These are phyloP conservation scores for Yarrowia porcina DNA, from an alignment of 805 yeast genomes.

Conservation along the genomic window DNA sequence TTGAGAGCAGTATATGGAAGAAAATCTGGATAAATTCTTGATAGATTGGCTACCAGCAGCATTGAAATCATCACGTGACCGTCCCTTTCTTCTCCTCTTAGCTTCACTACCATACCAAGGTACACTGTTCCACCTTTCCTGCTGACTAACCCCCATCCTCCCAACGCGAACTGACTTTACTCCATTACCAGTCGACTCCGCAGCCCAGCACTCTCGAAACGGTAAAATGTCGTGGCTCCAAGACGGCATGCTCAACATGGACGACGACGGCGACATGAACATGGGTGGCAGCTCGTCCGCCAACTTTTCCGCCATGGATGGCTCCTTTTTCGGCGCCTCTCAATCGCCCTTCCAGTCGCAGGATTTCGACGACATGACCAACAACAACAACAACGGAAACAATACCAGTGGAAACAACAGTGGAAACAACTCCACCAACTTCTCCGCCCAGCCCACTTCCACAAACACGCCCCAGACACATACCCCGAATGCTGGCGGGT, in stretches of 20 bases:
- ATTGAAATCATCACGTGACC: too few relatives aligned
- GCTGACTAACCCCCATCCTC: not conserved
- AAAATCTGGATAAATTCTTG: too few relatives aligned
- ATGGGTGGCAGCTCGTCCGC: not conserved
- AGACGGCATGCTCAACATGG: conserved; percentile 25
- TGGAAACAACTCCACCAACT: not conserved
- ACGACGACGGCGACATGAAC: conserved; percentile 23
- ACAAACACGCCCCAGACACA: conserved; percentile 23
- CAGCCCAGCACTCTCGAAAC: not conserved
- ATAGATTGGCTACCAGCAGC: too few relatives aligned
- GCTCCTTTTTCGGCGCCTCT: conserved; percentile 19
- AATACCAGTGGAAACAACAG: too few relatives aligned
- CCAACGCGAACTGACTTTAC: conserved; percentile 13
- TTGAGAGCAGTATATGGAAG: too few relatives aligned
- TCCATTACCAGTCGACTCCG: not conserved
- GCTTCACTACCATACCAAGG: too few relatives aligned
- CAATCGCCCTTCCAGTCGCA: conserved; percentile 23
- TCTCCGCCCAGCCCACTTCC: conserved; percentile 14
- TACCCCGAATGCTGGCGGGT: not conserved
- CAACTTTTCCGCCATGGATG: conserved; percentile 23
- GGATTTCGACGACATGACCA: conserved; percentile 19
- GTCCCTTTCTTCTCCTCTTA: too few relatives aligned
- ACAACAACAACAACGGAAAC: not conserved
- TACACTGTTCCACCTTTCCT: too few relatives aligned
- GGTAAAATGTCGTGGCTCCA: conserved; percentile 26